Evolutionary conservation across 257 asterid genomes (phyloP).

Genomic region (Nicotiana paniculata): DNA sequence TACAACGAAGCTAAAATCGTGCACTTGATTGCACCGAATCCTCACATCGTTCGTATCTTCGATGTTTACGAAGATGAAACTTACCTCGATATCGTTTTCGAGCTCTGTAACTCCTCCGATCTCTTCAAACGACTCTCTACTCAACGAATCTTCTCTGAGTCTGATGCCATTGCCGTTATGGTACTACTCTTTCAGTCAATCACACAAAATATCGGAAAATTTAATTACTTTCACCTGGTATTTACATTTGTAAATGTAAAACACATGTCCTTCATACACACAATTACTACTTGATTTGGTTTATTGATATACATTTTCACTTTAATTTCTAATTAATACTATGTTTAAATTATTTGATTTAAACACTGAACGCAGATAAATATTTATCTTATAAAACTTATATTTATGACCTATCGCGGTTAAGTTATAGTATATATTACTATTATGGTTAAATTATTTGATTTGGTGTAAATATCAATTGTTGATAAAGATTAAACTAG

Average conservation of each 20-base stretch:
- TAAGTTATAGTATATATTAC: too few species aligned
- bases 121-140: constrained; percentile 38
- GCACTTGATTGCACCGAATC: constrained; percentile 39
- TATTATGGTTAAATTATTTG: too few species aligned
- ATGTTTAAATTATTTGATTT: too few species aligned
- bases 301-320: too few species aligned
- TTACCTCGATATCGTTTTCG: constrained; percentile 54
- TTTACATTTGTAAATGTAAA: background rate
- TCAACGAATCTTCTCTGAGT: constrained; percentile 34
- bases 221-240: too few species aligned
- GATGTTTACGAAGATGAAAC: constrained; percentile 55
- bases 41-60: constrained; percentile 36
- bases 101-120: constrained; percentile 51
- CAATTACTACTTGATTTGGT: too few species aligned
- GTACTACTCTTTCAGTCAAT: constrained; percentile 20
- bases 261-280: background rate
- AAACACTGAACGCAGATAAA: too few species aligned
- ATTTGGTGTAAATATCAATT: too few species aligned
- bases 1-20: constrained; percentile 54
- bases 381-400: too few species aligned
- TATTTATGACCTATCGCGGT: too few species aligned
- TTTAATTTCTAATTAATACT: too few species aligned
- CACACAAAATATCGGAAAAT: background rate
- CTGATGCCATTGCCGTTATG: constrained; percentile 58
- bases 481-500: background rate